phyloP scores from a whole-genome alignment of 306 rosid genomes.

The Rosa rugosa region DNA sequence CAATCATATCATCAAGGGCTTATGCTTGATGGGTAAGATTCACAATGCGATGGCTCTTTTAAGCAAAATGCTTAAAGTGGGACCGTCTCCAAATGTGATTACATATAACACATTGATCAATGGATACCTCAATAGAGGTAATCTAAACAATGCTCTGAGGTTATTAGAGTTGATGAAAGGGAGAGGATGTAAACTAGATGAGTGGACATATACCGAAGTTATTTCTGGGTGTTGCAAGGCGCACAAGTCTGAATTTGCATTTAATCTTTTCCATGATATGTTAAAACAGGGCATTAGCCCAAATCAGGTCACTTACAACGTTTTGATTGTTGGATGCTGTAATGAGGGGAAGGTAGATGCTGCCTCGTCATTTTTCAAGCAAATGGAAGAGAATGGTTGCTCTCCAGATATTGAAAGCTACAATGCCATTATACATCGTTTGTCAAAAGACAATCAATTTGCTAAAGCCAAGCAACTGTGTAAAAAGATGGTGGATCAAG shows the following conservation, averaged over 20 bases:
- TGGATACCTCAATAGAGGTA: conserved; percentile 28
- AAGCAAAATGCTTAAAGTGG: conserved; percentile 40
- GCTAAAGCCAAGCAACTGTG: conserved; percentile 30
- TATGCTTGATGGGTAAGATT: conserved; percentile 30
- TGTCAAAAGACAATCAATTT: conserved; percentile 31
- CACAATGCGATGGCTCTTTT: conserved; percentile 39
- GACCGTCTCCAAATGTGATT: conserved; percentile 37
- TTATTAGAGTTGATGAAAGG: conserved; percentile 42
- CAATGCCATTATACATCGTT: conserved; percentile 43
- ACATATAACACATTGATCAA: conserved; percentile 40
- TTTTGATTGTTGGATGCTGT: conserved; percentile 42
- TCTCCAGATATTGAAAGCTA: conserved; percentile 36
- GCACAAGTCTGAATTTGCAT: conserved; percentile 25
- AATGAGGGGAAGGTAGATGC: conserved; percentile 27
- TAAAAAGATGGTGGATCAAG: conserved; percentile 32
- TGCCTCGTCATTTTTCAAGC: conserved; percentile 34
- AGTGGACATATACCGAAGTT: conserved; percentile 41
- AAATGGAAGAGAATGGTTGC: conserved; percentile 38
- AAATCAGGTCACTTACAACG: conserved; percentile 36
- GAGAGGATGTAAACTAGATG: conserved; percentile 39
- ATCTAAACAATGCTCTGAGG: conserved; percentile 37
- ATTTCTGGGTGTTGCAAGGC: conserved; percentile 38
- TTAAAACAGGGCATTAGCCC: conserved; percentile 36
- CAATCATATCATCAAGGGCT: conserved; percentile 42
- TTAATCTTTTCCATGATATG: conserved; percentile 35